Base-by-base conservation (phyloP, 2,329 filamentous ascomycete species). In the Diplodia scrobiculata region DNA sequence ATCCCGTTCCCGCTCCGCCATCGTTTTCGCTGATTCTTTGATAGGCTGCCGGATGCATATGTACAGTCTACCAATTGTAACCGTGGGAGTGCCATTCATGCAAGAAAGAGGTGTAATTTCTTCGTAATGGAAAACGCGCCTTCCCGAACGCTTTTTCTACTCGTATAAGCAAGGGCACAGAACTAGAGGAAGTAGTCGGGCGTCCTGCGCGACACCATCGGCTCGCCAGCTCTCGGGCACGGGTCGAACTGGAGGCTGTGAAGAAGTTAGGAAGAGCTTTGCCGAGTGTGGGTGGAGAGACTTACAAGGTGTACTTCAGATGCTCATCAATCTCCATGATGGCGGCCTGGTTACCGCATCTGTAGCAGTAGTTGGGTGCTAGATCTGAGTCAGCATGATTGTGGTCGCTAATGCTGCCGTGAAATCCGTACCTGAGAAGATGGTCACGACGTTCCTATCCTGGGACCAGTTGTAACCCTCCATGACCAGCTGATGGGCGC, bases 301-400 rank as follows among this genome's bases (percentile, higher is more conserved):
- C 92, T 80, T 86, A 97, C 94, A 99, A 98, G 75, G 95, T 98
- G 82, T 98, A 99, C 84, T 99, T 98, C 77, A 99, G 83, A 79
- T 98, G 93, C 82, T 99, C 95, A 72, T 98, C 95, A 79, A 99
- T 99, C 81, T 98, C 95, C 95, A 99, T 99, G 79, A 99, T 98
- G n/a, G 95, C 95, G 66, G 95, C 95, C 81, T 98, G 95, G 81
- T 99, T 99, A 76, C 95, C 95, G 77, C 95, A 99, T 79, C 95
- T 88, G 85, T 99, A 98, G 84, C 94, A 99, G 84, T 99, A 99
- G 72, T 85, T 84, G 47, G 82, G 82, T 71, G 82, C 82, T 84
- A 17, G 29, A 29, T 19, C 68, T 51, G 69, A 69, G 72, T 80
- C 65, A 80, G 76, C 68, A n/a, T 60, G 47, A 5, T 5, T 17